Base-by-base conservation (phyloP, 345 rosid species). In the Carallia pectinifolia region DNA sequence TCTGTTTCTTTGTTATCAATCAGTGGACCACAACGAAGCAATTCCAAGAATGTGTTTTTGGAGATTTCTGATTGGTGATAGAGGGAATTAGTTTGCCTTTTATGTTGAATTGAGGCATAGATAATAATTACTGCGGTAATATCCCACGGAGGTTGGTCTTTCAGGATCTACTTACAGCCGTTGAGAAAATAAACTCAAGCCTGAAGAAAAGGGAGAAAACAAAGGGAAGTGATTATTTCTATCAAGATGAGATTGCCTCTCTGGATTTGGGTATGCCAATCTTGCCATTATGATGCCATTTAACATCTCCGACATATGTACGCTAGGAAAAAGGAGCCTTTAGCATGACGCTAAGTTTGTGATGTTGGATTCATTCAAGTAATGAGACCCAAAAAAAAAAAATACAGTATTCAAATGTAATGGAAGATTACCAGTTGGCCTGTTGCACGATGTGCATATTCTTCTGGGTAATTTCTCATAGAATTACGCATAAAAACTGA, bases 111-210 rank as follows among this genome's bases (percentile, higher is more conserved):
- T 55, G 59, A 4, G 31, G 59, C 30, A n/a, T 55, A 13, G 10
- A 23, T 7, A 31, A 7, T 55, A 55, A 10, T 55, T 23, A 19
- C 23, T 23, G 1, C 13, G 8, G 0, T 54, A 18, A 6, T 7
- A 18, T n/a, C 15, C 23, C 15, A 23, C 29, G 38, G 62, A 30
- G 19, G 23, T 47, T 58, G 55, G 53, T 38, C 18, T 76, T 74
- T 44, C 85, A 93, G 98, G 96, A 91, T 78, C 74, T 93, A 79
- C 74, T 85, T 34, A 71, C 73, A 63, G 96, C 97, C 52, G 87
- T 85, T 62, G 84, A 86, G 78, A 91, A 88, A 82, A 85, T 89
- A 64, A 91, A 88, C 80, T 71, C 76, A 15, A 74, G 75, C 76
- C 83, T 91, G 70, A 73, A 80, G 66, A 65, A 71, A 77, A 89